Percentiles rank a stretch among this genome's conserved stretches.
Evolutionary conservation across 257 asterid species (phyloP).

Genomic region (Solanum gracilifrons): DNA sequence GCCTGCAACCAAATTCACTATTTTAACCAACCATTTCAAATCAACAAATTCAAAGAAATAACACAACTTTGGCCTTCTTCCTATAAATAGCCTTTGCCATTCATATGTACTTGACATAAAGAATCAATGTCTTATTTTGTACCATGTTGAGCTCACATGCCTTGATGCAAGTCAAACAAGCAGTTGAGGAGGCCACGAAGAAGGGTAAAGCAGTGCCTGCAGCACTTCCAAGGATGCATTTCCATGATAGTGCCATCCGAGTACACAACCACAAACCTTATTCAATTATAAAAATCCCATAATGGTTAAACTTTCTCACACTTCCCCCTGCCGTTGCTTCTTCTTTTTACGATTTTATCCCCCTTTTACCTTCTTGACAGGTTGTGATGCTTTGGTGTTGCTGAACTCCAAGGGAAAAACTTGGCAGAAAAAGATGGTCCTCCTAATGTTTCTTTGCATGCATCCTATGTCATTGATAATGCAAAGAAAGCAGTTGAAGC

Average conservation of each 20-base stretch:
- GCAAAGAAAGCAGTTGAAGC: constrained; percentile 41
- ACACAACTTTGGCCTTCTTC: background rate
- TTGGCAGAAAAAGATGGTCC: constrained; percentile 17
- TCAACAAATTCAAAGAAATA: background rate
- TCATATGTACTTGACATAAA: background rate
- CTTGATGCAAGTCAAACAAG: constrained; percentile 30
- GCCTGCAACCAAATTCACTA: background rate
- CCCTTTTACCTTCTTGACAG: background rate
- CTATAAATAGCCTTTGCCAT: background rate
- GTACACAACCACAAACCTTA: constrained; percentile 13
- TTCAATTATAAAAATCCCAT: background rate
- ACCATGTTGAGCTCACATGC: constrained; percentile 18
- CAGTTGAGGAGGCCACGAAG: constrained; percentile 28
- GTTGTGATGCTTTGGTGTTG: constrained; percentile 13
- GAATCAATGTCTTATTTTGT: background rate
- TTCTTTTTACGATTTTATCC: background rate
- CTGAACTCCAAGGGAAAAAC: constrained; percentile 4
- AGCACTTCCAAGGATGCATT: constrained; percentile 59
- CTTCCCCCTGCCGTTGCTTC: too few relatives aligned
- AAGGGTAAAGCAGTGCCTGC: constrained; percentile 52
- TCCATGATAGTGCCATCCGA: constrained; percentile 65
- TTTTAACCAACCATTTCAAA: background rate
- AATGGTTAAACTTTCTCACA: background rate
- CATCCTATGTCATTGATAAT: constrained; percentile 5
- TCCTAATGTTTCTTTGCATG: constrained; percentile 10